A percentile compares a stretch with the other conserved stretches of the same genome.
Conservation (phyloP, 257 asterid species). For the Vinca minor region DNA sequence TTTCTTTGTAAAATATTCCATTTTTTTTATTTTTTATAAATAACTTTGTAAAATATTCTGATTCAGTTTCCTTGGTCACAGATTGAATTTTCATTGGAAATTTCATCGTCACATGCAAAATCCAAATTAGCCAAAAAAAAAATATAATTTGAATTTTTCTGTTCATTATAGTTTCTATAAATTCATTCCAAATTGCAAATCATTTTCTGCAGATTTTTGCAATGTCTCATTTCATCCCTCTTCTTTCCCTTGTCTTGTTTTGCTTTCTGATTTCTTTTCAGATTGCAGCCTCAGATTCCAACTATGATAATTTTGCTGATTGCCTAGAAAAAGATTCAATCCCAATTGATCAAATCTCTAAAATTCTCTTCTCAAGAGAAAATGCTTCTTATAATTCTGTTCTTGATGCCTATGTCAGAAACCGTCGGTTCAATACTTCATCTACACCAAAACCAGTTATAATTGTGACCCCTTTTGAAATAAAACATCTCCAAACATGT, state of each 20-base stretch:
- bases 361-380: background rate
- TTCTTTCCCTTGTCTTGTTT: background rate
- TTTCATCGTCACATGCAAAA: background rate
- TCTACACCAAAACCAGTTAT: background rate
- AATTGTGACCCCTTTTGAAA: background rate
- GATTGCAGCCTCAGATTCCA: background rate
- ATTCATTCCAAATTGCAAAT: background rate
- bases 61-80: no score
- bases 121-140: background rate
- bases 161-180: no score
- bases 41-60: no score
- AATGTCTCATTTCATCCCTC: background rate
- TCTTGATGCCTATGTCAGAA: slow-evolving; percentile 1
- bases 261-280: background rate
- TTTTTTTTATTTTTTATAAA: no score
- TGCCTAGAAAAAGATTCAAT: background rate
- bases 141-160: background rate
- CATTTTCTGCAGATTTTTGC: background rate
- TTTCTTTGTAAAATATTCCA: no score
- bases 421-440: no score
- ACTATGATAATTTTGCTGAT: slow-evolving; percentile 1
- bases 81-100: background rate
- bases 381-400: background rate
- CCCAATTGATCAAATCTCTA: background rate
- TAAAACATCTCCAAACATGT: background rate